Evolutionary conservation across 2,329 filamentous ascomycete genomes (phyloP).

Genomic region (Botryosphaeria dothidea): DNA sequence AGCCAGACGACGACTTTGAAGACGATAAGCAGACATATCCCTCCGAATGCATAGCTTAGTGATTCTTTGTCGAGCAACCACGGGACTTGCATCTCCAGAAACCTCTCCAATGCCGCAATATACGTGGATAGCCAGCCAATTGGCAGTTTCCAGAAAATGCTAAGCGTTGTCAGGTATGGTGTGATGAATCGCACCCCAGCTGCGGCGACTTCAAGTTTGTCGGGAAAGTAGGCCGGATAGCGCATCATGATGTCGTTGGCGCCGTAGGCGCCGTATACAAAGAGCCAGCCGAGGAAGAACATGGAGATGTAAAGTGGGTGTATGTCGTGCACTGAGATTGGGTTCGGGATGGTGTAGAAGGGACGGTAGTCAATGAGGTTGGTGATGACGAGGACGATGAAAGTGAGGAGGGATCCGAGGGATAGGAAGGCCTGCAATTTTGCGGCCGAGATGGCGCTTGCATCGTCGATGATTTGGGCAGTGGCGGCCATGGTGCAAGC

Average conservation of each 20-base stretch:
- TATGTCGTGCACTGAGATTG: background rate
- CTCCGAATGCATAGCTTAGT: too few species aligned
- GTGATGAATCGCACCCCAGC: background rate
- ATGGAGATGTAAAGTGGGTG: background rate
- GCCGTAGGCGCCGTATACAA: background rate
- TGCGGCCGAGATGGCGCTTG: background rate
- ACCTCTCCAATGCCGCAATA: too few species aligned
- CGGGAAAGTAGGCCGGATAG: background rate
- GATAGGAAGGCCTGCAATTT: background rate
- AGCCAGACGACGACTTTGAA: too few species aligned
- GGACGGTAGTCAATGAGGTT: background rate
- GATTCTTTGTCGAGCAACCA: too few species aligned
- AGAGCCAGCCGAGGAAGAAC: background rate
- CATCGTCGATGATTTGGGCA: background rate
- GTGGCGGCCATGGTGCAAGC: background rate
- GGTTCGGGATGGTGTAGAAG: background rate
- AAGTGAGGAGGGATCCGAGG: background rate
- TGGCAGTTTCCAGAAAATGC: too few species aligned
- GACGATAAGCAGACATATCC: too few species aligned
- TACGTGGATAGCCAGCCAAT: too few species aligned
- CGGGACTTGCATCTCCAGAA: too few species aligned
- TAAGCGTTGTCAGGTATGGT: background rate
- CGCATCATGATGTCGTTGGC: background rate
- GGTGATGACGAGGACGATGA: background rate
- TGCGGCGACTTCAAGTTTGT: background rate